A percentile compares a stretch with the other conserved stretches of the same genome.
These are phyloP conservation scores for Astragalus membranaceus DNA, from an alignment of 306 rosid species.

Conservation along the genomic window DNA sequence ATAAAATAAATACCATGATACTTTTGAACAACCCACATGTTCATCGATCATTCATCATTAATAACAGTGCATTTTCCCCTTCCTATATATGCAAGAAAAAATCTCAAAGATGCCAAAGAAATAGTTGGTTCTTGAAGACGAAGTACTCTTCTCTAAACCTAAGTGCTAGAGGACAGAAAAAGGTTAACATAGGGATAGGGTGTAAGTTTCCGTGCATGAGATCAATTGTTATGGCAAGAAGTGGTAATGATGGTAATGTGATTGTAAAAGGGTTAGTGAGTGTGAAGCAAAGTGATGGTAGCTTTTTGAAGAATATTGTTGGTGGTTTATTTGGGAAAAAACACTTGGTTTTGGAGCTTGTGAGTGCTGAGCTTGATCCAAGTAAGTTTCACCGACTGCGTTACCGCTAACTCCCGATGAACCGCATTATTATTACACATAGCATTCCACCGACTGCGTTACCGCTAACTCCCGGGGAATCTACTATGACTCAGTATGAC, in stretches of 20 bases:
- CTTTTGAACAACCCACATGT: not conserved
- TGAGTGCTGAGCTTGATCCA: constrained; percentile 23
- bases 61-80: not conserved
- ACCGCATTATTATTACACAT: too few relatives aligned
- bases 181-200: not conserved
- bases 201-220: not conserved
- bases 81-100: not conserved
- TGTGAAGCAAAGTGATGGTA: constrained; percentile 1
- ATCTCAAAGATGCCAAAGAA: not conserved
- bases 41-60: not conserved
- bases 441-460: too few relatives aligned
- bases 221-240: not conserved
- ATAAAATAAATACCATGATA: not conserved
- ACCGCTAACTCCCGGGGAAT: too few relatives aligned
- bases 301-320: not conserved
- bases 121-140: not conserved
- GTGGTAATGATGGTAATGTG: not conserved
- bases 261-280: constrained; percentile 15
- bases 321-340: constrained; percentile 19
- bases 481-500: too few relatives aligned
- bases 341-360: constrained; percentile 26
- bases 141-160: not conserved
- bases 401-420: too few relatives aligned
- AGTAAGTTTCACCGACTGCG: constrained; percentile 23
- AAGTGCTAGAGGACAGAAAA: too few relatives aligned